phyloP scores from a whole-genome alignment of 768 basidiomycete species.

The Collybia sp. region DNA sequence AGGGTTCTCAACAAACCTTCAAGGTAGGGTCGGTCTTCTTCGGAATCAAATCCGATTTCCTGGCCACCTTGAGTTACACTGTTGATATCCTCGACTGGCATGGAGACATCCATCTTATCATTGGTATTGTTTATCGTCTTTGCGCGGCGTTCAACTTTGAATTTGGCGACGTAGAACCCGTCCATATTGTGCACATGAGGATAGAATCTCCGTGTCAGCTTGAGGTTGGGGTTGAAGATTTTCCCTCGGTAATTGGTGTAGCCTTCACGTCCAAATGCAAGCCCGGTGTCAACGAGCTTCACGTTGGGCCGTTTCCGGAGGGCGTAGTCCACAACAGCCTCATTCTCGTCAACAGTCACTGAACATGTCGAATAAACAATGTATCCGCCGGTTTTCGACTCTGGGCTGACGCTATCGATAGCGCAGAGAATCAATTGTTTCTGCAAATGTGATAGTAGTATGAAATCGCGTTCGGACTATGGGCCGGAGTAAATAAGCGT shows the following conservation, averaged over 20 bases:
- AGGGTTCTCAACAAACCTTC: slow-evolving; percentile 53
- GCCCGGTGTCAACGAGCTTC: slow-evolving; percentile 86
- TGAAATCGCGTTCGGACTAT: slow-evolving; percentile 93
- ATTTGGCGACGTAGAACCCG: slow-evolving; percentile 97
- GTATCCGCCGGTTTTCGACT: slow-evolving; percentile 88
- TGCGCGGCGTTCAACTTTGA: slow-evolving; percentile 82
- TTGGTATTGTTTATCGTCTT: slow-evolving; percentile 33
- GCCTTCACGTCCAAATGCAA: slow-evolving; percentile 91
- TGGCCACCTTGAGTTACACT: slow-evolving; percentile 16
- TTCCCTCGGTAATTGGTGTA: slow-evolving; percentile 91
- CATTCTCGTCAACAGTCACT: slow-evolving; percentile 97
- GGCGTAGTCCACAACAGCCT: slow-evolving; percentile 96
- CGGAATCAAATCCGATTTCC: slow-evolving; percentile 63
- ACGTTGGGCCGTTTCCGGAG: slow-evolving; percentile 91
- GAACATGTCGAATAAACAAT: slow-evolving; percentile 99
- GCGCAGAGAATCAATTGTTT: slow-evolving; percentile 98
- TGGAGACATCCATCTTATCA: slow-evolving; percentile 22
- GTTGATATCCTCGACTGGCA: slow-evolving; percentile 20
- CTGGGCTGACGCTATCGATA: slow-evolving; percentile 89
- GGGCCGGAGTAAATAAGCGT: neutral
- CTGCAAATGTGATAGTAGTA: slow-evolving; percentile 93
- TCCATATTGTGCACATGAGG: slow-evolving; percentile 99
- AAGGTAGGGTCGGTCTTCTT: slow-evolving; percentile 73
- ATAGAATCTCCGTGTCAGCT: slow-evolving; percentile 85
- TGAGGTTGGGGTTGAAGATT: slow-evolving; percentile 74